Conservation (phyloP, 331 rosid species). For the Ulmus americana region DNA sequence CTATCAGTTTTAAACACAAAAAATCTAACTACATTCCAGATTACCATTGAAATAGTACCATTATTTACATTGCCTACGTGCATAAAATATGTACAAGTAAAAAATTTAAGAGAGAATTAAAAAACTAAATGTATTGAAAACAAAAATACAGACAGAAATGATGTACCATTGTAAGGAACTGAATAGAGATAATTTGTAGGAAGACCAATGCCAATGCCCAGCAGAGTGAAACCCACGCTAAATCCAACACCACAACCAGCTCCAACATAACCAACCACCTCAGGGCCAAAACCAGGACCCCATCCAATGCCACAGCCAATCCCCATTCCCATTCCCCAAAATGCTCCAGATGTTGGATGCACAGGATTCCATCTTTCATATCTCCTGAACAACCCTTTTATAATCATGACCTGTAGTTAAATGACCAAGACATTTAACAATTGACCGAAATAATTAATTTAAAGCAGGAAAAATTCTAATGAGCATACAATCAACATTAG, state of each 20-base stretch:
- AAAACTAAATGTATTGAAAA: slow-evolving; percentile 1
- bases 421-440: background rate
- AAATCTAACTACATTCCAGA: slow-evolving; percentile 1
- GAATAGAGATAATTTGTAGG: slow-evolving; percentile 57
- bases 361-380: slow-evolving; percentile 85
- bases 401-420: slow-evolving; percentile 58
- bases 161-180: slow-evolving; percentile 56
- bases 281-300: slow-evolving; percentile 99
- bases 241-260: slow-evolving; percentile 95
- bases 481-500: background rate
- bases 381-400: slow-evolving; percentile 64
- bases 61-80: slow-evolving; percentile 3
- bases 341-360: slow-evolving; percentile 84
- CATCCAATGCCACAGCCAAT: slow-evolving; percentile 97
- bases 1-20: background rate
- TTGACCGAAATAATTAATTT: background rate
- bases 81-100: background rate
- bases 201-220: slow-evolving; percentile 77
- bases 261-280: slow-evolving; percentile 85
- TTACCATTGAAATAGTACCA: background rate
- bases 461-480: background rate
- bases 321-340: slow-evolving; percentile 95
- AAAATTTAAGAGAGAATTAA: background rate
- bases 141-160: slow-evolving; percentile 8
- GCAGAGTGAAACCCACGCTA: slow-evolving; percentile 71